Conservation (phyloP, 2,329 filamentous ascomycete genomes). For the Coniochaeta sp. region DNA sequence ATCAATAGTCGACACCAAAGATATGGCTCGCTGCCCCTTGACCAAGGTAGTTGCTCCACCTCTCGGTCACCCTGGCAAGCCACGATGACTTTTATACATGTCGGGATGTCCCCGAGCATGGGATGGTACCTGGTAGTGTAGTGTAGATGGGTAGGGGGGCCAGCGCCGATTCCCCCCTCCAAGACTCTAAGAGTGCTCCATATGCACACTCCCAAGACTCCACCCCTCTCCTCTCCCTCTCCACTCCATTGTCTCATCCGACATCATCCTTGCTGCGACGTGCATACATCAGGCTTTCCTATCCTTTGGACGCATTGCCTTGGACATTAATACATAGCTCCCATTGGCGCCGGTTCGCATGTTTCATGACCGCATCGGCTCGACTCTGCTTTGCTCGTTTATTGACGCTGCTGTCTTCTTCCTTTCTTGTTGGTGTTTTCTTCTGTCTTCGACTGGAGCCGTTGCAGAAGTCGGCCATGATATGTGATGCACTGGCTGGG, state of each 20-base stretch:
- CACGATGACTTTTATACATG: not conserved
- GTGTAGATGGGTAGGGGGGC: not conserved
- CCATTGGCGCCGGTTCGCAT: slow-evolving; percentile 17
- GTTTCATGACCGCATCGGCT: slow-evolving; percentile 22
- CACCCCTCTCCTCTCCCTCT: not conserved
- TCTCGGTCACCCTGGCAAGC: not conserved
- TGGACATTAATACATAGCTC: slow-evolving; percentile 8
- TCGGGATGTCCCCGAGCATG: not conserved
- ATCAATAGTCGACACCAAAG: not conserved
- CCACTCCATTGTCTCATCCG: slow-evolving; percentile 2
- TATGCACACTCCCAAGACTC: not conserved
- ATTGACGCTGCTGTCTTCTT: not conserved
- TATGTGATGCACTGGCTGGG: slow-evolving; percentile 15
- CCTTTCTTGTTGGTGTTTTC: not conserved
- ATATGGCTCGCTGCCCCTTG: not conserved
- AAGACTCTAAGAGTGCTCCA: not conserved
- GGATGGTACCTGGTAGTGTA: too few species aligned
- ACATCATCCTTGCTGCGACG: not conserved
- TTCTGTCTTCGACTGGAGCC: slow-evolving; percentile 1
- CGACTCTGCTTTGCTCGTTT: slow-evolving; percentile 4
- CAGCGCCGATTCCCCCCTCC: not conserved
- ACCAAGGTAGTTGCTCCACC: not conserved
- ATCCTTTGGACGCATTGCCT: not conserved
- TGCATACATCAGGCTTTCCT: not conserved
- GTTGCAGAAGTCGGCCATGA: slow-evolving; percentile 22